phyloP scores from a whole-genome alignment of 345 rosid genomes.

The Erodium maritimum region DNA sequence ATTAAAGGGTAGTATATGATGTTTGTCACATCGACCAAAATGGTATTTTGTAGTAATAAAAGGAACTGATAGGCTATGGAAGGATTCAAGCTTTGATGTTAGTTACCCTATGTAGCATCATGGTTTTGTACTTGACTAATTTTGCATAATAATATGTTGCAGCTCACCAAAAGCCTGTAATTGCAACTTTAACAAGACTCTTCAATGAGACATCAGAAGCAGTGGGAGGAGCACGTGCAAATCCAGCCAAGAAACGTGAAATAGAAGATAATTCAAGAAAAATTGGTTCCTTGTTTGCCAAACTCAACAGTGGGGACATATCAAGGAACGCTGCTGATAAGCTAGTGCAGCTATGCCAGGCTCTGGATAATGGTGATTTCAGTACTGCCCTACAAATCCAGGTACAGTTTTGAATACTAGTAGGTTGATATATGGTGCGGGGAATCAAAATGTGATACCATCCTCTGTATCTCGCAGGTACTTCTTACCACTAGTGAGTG shows the following conservation, averaged over 20 bases:
- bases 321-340: constrained; percentile 87
- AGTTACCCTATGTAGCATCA: background rate
- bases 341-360: constrained; percentile 83
- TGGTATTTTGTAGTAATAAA: background rate
- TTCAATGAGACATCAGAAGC: constrained; percentile 92
- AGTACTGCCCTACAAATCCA: constrained; percentile 82
- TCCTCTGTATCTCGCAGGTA: constrained; percentile 28
- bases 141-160: constrained; percentile 16
- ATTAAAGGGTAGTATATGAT: background rate
- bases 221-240: constrained; percentile 85
- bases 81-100: background rate
- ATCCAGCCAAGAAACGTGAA: constrained; percentile 86
- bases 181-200: constrained; percentile 74
- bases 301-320: constrained; percentile 82
- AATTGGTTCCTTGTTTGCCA: constrained; percentile 84
- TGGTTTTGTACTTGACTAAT: background rate
- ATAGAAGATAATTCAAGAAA: constrained; percentile 92
- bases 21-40: background rate
- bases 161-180: constrained; percentile 70
- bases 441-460: background rate
- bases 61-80: background rate
- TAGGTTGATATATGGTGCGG: no score
- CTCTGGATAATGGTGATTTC: constrained; percentile 70
- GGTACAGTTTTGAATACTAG: constrained; percentile 23
- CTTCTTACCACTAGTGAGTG: constrained; percentile 89